Percentiles rank a stretch among this genome's conserved stretches.
phyloP scores from a whole-genome alignment of 768 basidiomycete genomes.

The Lactarius hatsudake region DNA sequence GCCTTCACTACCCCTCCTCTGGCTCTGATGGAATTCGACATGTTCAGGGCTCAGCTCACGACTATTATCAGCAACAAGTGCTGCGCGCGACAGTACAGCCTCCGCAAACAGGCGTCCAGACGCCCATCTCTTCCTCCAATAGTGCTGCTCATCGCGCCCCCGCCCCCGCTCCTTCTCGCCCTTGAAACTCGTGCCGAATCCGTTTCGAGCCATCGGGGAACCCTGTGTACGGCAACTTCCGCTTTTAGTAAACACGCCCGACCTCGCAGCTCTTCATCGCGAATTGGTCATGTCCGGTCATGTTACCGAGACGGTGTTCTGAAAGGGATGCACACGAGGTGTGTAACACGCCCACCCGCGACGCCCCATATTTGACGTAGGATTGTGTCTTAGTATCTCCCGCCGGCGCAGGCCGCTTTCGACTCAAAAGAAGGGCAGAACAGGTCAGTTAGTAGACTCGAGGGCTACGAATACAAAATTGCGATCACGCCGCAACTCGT shows the following conservation, averaged over 20 bases:
- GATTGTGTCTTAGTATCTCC: constrained; percentile 53
- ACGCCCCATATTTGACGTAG: constrained; percentile 31
- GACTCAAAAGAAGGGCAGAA: constrained; percentile 52
- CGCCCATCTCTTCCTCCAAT: constrained; percentile 30
- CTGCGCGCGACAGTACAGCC: constrained; percentile 25
- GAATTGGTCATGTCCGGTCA: constrained; percentile 84
- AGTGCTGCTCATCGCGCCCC: constrained; percentile 29
- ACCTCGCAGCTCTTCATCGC: constrained; percentile 50
- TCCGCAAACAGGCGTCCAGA: constrained; percentile 23
- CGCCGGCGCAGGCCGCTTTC: constrained; percentile 70
- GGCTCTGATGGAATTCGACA: constrained; percentile 71
- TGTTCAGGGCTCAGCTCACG: constrained; percentile 78
- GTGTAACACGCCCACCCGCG: constrained; percentile 27
- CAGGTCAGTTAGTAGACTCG: constrained; percentile 29
- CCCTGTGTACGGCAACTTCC: no score
- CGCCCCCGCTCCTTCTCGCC: constrained; percentile 38
- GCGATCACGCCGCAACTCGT: constrained; percentile 88
- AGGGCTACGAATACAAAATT: constrained; percentile 84
- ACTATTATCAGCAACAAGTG: constrained; percentile 73
- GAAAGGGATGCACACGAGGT: constrained; percentile 89
- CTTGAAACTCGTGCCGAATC: constrained; percentile 60
- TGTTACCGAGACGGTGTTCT: constrained; percentile 92
- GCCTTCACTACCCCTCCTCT: constrained; percentile 65
- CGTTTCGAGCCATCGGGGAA: constrained; percentile 42
- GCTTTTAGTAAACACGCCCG: no score